These are phyloP conservation scores for Penicillium canariense DNA, from an alignment of 495 filamentous ascomycete species.

Conservation along the genomic window DNA sequence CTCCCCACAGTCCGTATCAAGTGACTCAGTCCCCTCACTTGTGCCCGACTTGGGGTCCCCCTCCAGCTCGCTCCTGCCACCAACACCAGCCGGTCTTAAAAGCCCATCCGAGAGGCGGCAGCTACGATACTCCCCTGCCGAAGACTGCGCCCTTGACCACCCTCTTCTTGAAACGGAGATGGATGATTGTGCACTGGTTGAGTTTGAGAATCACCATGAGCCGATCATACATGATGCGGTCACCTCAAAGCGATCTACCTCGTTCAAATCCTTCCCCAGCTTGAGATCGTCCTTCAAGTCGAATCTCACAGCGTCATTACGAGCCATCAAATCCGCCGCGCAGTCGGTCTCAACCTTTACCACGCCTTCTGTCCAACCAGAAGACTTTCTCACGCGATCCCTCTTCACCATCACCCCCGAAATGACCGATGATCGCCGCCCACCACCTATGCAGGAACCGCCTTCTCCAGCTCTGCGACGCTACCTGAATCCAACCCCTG, in stretches of 20 bases:
- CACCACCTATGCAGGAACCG: slow-evolving; percentile 68
- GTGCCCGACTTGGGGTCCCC: slow-evolving; percentile 54
- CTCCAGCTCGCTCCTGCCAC: slow-evolving; percentile 36
- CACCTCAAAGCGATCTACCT: slow-evolving; percentile 21
- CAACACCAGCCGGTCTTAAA: slow-evolving; percentile 37
- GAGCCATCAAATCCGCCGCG: slow-evolving; percentile 81
- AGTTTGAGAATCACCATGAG: slow-evolving; percentile 20
- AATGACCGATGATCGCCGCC: slow-evolving; percentile 85
- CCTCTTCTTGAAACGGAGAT: slow-evolving; percentile 48
- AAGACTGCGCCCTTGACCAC: slow-evolving; percentile 56
- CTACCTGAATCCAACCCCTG: slow-evolving; percentile 83
- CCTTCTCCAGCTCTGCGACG: slow-evolving; percentile 85
- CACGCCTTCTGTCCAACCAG: slow-evolving; percentile 70
- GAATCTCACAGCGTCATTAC: slow-evolving; percentile 88
- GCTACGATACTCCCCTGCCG: slow-evolving; percentile 43
- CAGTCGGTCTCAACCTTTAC: slow-evolving; percentile 76
- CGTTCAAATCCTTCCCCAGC: slow-evolving; percentile 37
- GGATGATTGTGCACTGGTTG: slow-evolving; percentile 29
- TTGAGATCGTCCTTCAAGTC: slow-evolving; percentile 72
- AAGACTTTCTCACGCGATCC: slow-evolving; percentile 87
- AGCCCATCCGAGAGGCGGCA: slow-evolving; percentile 40
- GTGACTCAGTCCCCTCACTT: slow-evolving; percentile 61
- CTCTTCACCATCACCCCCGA: slow-evolving; percentile 74
- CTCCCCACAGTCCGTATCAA: slow-evolving; percentile 55
- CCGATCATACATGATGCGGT: slow-evolving; percentile 17